These are phyloP conservation scores for Kuraishia cidri DNA, from an alignment of 805 yeast genomes.

Conservation along the genomic window DNA sequence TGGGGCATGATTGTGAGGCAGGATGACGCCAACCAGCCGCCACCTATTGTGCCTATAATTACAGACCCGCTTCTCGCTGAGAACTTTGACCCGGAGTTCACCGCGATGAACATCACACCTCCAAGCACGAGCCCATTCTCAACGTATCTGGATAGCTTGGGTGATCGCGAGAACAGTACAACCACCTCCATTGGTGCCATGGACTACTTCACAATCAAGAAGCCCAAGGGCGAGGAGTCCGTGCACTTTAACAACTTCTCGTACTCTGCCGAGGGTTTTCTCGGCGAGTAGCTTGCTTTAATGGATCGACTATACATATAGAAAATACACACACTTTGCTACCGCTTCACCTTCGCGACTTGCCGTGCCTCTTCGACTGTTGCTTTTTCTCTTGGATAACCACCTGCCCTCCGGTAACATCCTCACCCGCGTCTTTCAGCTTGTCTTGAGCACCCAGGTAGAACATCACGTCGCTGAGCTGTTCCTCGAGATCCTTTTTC, in stretches of 20 bases:
- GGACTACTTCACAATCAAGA: conserved; percentile 10
- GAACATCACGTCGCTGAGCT: conserved; percentile 73
- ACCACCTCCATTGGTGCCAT: no score
- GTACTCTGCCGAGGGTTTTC: conserved; percentile 1
- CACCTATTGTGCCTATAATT: conserved; percentile 79
- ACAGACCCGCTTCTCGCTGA: conserved; percentile 80
- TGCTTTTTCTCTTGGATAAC: no score
- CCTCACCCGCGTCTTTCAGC: conserved; percentile 62
- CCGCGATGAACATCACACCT: conserved; percentile 49
- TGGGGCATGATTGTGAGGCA: conserved; percentile 55
- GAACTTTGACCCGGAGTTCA: conserved; percentile 75
- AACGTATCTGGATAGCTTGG: no score
- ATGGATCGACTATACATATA: no score
- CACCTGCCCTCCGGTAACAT: conserved; percentile 63
- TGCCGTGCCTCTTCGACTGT: no score
- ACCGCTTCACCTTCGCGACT: no score
- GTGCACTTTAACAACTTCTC: conserved; percentile 3
- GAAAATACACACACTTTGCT: no score
- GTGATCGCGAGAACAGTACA: conserved; percentile 5
- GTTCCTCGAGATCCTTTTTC: conserved; percentile 47
- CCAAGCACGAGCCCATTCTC: no score
- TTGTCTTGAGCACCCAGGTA: conserved; percentile 66
- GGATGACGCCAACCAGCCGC: conserved; percentile 45
- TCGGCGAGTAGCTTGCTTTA: no score
- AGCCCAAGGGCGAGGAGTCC: conserved; percentile 1